Conservation (phyloP, 306 rosid genomes). For the Lathyrus tuberosus region DNA sequence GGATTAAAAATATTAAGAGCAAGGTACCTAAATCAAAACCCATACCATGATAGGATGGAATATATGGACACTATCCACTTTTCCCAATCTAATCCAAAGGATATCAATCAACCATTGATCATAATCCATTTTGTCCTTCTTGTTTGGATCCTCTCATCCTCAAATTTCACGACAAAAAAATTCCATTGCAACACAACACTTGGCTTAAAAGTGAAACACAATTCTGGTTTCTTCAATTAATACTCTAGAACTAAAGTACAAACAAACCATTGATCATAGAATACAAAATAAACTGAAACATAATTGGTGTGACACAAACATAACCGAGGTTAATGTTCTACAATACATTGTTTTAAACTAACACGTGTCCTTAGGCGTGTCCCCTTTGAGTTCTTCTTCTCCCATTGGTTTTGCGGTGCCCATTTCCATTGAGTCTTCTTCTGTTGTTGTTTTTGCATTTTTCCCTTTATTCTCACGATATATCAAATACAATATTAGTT, state of each 20-base stretch:
- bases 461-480: constrained; percentile 51
- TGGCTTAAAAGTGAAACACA: no score
- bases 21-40: neutral
- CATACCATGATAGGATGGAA: neutral
- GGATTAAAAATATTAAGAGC: no score
- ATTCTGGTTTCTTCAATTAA: no score
- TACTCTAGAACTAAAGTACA: neutral
- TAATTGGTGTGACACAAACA: neutral
- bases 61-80: neutral
- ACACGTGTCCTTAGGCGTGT: constrained; percentile 32
- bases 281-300: constrained; percentile 6
- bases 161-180: no score
- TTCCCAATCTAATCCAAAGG: neutral
- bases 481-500: constrained; percentile 70
- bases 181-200: neutral
- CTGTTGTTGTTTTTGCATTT: constrained; percentile 37
- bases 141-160: neutral
- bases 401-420: constrained; percentile 52
- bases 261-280: neutral
- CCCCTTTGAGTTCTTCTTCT: constrained; percentile 13
- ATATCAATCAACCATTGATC: neutral
- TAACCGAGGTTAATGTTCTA: neutral
- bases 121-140: neutral
- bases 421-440: constrained; percentile 54
- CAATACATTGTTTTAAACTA: neutral